Evolutionary conservation across 2,329 filamentous ascomycete species (phyloP), one percentile per base, ranked within the genome.

Genomic region (Chaetomiaceae sp.): DNA sequence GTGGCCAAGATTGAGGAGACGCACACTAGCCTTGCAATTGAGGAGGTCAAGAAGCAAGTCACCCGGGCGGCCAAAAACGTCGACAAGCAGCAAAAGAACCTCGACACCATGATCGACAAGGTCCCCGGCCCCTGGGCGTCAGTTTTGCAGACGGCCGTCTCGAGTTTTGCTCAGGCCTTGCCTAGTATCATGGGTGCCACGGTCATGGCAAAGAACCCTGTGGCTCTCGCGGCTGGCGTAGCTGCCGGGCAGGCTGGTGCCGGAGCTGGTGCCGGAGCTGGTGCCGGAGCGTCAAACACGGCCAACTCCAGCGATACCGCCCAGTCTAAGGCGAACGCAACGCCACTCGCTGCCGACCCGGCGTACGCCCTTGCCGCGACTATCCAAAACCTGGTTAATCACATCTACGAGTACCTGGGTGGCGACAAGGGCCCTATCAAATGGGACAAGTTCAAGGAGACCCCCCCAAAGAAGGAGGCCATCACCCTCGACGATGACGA

Each of bases 91-190:
- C 41, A 44, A 18, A 29, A 44, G 16, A 44, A 44, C 25, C 41
- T 44, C n/a, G 41, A 44, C 16, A 44, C 23, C 23, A 44, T 44
- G 41, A 44, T 44, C 41, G 41, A 44, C 41, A 44, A 44, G 25
- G 41, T 44, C 4, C 41, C 41, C 4, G 41, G 41, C n/a, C 41
- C 41, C 11, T 44, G 41, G 41, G 41, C 25, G 27, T 13, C 41
- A 6, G 41, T 32, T 2, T 27, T 44, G 9, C 41, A 44, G 25
- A 30, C 41, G 9, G 41, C 41, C 27, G 41, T 44, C n/a, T 30
- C 41, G 4, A 44, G 41, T n/a, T 44, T 44, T 13, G 41, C 41
- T 1, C 41, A 44, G 27, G 27, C 41, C 1, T 10, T 44, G 4
- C 41, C 41, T 16, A 44, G 25, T n/a, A 44, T 44, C 11, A 21